A percentile compares a stretch with the other conserved stretches of the same genome.
phyloP scores from a whole-genome alignment of 306 rosid species.

The Sophora flavescens region DNA sequence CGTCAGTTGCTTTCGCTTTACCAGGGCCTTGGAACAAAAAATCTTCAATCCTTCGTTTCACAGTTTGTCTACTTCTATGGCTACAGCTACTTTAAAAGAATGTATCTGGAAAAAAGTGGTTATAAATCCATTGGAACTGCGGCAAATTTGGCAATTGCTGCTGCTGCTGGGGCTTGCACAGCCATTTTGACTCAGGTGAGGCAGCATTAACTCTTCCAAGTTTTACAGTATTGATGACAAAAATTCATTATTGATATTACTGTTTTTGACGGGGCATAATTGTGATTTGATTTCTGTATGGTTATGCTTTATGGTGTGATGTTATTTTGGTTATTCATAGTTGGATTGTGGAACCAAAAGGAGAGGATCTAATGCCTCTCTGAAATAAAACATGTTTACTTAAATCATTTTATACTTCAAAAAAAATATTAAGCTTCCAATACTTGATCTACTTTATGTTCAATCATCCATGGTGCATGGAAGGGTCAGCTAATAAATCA shows the following conservation, averaged over 20 bases:
- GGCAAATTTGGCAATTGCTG: constrained; percentile 87
- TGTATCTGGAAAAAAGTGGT: constrained; percentile 80
- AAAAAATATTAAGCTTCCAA: not conserved
- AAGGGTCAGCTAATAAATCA: constrained; percentile 20
- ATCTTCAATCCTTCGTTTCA: constrained; percentile 91
- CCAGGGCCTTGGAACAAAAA: constrained; percentile 95
- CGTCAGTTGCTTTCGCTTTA: constrained; percentile 85
- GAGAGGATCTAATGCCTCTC: constrained; percentile 14
- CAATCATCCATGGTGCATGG: constrained; percentile 20
- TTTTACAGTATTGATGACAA: not conserved
- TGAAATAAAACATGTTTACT: not conserved
- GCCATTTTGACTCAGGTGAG: constrained; percentile 93
- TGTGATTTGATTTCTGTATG: constrained; percentile 6
- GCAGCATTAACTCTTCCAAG: constrained; percentile 33
- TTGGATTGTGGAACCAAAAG: constrained; percentile 22
- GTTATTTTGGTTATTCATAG: constrained; percentile 25
- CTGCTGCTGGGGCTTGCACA: constrained; percentile 99
- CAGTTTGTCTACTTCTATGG: constrained; percentile 96
- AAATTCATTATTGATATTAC: constrained; percentile 3
- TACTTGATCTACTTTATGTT: not conserved
- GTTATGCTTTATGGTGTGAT: not conserved
- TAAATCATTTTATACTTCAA: not conserved
- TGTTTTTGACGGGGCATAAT: not conserved
- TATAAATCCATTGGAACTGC: constrained; percentile 79
- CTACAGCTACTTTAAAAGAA: constrained; percentile 92